Percentiles rank a stretch among this genome's conserved stretches.
phyloP scores from a whole-genome alignment of 2,329 filamentous ascomycete genomes.

The Chalara sp. region DNA sequence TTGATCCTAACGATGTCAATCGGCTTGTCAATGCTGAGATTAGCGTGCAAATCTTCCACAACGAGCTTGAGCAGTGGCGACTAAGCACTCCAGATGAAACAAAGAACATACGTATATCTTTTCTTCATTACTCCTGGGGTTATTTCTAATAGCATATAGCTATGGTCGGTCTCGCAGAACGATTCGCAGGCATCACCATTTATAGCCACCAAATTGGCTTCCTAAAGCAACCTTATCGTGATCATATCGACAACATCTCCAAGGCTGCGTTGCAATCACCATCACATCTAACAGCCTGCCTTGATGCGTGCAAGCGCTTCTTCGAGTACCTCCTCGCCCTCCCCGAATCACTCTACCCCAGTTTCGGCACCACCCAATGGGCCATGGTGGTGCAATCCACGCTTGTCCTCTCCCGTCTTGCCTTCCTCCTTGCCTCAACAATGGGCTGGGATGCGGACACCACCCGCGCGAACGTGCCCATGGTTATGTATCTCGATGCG shows the following conservation, averaged over 20 bases:
- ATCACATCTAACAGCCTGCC: constrained; percentile 8
- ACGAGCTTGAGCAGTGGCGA: constrained; percentile 19
- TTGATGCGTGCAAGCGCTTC: constrained; percentile 15
- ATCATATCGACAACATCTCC: constrained; percentile 2
- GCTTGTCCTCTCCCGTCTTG: constrained; percentile 17
- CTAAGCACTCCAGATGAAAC: constrained; percentile 9
- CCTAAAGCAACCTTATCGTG: constrained; percentile 15
- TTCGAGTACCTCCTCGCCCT: constrained; percentile 22
- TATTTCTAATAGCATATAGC: background rate
- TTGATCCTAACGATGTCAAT: constrained; percentile 1
- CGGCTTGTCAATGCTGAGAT: constrained; percentile 16
- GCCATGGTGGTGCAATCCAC: constrained; percentile 14
- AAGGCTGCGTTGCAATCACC: background rate
- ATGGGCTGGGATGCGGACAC: constrained; percentile 17
- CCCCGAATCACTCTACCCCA: constrained; percentile 9
- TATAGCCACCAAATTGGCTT: constrained; percentile 21
- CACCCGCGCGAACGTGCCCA: constrained; percentile 17
- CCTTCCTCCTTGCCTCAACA: constrained; percentile 20
- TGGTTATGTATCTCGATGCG: constrained; percentile 24
- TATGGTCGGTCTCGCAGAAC: constrained; percentile 7
- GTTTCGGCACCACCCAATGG: constrained; percentile 19
- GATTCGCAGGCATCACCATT: constrained; percentile 12
- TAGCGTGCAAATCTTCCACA: constrained; percentile 18
- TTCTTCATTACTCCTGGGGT: too few species aligned
- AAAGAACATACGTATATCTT: constrained; percentile 11